These are phyloP conservation scores for Cutaneotrichosporon mucoides DNA, from an alignment of 1,284 basidiomycete species.

Conservation along the genomic window DNA sequence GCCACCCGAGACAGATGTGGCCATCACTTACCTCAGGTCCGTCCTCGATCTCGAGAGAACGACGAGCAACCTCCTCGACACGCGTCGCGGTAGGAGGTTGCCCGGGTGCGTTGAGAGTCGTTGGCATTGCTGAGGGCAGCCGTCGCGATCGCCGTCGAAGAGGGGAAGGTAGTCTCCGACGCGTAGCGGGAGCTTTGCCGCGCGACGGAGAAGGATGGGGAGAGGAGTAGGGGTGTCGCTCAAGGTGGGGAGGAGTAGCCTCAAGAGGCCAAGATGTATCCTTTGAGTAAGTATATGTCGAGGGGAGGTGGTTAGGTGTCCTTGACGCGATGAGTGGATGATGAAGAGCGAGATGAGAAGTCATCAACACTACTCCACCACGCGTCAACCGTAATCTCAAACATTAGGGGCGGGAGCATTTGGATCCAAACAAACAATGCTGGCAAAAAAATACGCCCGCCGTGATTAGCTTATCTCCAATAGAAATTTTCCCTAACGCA, in stretches of 20 bases:
- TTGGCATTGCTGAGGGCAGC: background rate
- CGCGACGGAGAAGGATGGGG: no score
- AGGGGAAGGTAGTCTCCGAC: background rate
- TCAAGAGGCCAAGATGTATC: background rate
- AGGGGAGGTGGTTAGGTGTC: background rate
- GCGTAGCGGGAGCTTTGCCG: no score
- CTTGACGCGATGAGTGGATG: background rate
- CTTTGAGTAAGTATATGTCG: background rate
- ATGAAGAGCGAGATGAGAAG: background rate
- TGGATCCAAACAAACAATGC: no score
- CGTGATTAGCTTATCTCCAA: no score
- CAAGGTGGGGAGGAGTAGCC: background rate
- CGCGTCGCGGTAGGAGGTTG: conserved; percentile 2
- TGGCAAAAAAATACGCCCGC: no score
- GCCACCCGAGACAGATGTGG: no score
- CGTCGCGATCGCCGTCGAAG: background rate
- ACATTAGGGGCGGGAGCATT: no score
- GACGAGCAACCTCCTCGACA: conserved; percentile 10
- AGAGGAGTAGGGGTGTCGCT: background rate
- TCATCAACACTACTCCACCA: no score
- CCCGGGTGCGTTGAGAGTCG: conserved; percentile 13
- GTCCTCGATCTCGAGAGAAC: conserved; percentile 4
- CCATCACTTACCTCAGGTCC: no score
- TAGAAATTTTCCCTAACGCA: no score
- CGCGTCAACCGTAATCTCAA: no score